Conservation (phyloP, 805 yeast genomes). For the Teunomyces gatunensis region DNA sequence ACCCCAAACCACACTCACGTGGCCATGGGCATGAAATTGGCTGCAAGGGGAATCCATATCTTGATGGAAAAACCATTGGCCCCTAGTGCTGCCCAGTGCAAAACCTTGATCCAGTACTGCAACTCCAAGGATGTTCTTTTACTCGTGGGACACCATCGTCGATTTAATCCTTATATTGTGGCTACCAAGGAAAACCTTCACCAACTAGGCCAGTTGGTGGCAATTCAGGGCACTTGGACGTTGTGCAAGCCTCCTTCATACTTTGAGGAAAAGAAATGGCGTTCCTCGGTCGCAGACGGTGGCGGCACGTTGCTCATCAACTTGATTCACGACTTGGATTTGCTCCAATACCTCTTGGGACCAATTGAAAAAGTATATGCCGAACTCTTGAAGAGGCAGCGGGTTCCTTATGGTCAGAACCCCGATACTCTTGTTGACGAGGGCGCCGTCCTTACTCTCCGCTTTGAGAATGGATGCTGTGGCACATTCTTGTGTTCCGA, state of each 20-base stretch:
- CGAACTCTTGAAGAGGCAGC: slow-evolving; percentile 29
- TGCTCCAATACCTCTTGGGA: slow-evolving; percentile 37
- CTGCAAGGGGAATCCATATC: slow-evolving; percentile 30
- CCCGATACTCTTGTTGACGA: slow-evolving; percentile 29
- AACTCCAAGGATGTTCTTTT: slow-evolving; percentile 22
- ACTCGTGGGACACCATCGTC: slow-evolving; percentile 40
- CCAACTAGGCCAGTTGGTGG: slow-evolving; percentile 31
- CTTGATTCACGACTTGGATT: slow-evolving; percentile 39
- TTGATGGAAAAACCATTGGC: slow-evolving; percentile 39
- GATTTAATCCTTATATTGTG: slow-evolving; percentile 40
- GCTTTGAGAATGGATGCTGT: slow-evolving; percentile 29
- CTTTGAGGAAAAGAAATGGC: slow-evolving; percentile 32
- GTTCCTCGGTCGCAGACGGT: slow-evolving; percentile 24
- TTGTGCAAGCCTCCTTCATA: slow-evolving; percentile 35
- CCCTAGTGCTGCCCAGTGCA: slow-evolving; percentile 29
- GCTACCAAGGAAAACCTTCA: slow-evolving; percentile 27
- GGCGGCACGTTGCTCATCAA: slow-evolving; percentile 40
- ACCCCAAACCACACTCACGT: slow-evolving; percentile 43
- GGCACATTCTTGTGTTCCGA: slow-evolving; percentile 40
- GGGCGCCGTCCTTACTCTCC: slow-evolving; percentile 34
- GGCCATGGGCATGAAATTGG: slow-evolving; percentile 28
- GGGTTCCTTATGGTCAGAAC: slow-evolving; percentile 15
- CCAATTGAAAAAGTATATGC: slow-evolving; percentile 38
- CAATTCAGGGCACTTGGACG: slow-evolving; percentile 40
- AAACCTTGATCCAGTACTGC: slow-evolving; percentile 24